Percentiles rank a stretch among this genome's conserved stretches.
Conservation (phyloP, 176 grass and related monocot species). For the Themeda triandra region DNA sequence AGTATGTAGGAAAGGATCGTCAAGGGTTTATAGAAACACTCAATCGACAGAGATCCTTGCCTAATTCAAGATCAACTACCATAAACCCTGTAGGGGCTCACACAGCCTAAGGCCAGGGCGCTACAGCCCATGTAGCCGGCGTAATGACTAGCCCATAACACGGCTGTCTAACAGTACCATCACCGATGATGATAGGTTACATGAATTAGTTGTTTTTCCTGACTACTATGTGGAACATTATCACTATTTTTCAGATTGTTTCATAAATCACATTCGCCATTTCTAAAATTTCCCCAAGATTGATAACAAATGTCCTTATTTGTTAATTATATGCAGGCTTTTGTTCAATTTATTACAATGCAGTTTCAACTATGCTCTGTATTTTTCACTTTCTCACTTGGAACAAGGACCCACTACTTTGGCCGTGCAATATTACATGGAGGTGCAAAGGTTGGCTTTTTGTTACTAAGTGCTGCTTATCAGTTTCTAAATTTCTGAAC, state of each 20-base stretch:
- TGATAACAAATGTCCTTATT: constrained; percentile 2
- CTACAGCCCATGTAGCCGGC: too few species aligned
- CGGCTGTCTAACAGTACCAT: too few species aligned
- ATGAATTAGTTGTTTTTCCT: background rate
- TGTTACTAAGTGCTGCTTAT: background rate
- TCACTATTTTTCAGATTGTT: constrained; percentile 12
- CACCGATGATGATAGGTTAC: background rate
- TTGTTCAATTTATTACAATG: constrained; percentile 86
- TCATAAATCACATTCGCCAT: background rate
- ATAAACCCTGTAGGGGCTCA: too few species aligned
- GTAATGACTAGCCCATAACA: too few species aligned
- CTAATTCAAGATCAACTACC: too few species aligned
- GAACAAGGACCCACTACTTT: constrained; percentile 94
- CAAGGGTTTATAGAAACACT: too few species aligned
- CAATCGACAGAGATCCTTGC: too few species aligned
- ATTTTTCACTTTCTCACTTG: constrained; percentile 97
- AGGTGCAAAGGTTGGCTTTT: constrained; percentile 67
- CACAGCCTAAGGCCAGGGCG: too few species aligned
- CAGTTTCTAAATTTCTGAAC: background rate
- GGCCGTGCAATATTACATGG: constrained; percentile 91
- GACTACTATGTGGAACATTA: constrained; percentile 4
- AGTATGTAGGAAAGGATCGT: too few species aligned
- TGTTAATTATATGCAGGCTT: constrained; percentile 58
- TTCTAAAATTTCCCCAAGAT: constrained; percentile 12
- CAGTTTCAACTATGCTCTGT: constrained; percentile 89